Evolutionary conservation across 805 yeast species (phyloP).

Genomic region (Nakazawaea ishiwadae): DNA sequence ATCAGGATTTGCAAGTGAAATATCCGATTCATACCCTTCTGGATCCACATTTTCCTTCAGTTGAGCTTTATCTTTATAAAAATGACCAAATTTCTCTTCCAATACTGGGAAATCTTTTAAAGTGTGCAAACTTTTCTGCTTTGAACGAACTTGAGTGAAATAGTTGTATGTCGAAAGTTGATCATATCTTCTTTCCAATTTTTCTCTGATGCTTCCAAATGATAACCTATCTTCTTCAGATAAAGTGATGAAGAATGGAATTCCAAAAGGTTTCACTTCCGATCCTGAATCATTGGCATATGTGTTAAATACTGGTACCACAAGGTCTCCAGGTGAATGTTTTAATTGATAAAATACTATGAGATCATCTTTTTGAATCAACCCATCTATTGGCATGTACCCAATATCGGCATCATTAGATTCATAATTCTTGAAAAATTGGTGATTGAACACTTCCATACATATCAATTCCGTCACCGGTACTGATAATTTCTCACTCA

Average conservation of each 20-base stretch:
- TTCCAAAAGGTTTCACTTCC: constrained; percentile 53
- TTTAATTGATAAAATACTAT: constrained; percentile 52
- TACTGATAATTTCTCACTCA: constrained; percentile 42
- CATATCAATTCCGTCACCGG: constrained; percentile 38
- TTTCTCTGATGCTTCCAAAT: constrained; percentile 52
- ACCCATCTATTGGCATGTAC: constrained; percentile 62
- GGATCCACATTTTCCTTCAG: constrained; percentile 17
- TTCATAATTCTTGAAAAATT: constrained; percentile 68
- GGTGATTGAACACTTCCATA: constrained; percentile 61
- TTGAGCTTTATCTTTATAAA: neutral
- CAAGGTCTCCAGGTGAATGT: constrained; percentile 41
- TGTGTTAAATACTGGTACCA: constrained; percentile 59
- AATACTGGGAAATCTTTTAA: constrained; percentile 23
- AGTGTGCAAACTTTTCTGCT: constrained; percentile 15
- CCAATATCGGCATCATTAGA: constrained; percentile 44
- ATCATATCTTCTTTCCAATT: constrained; percentile 46
- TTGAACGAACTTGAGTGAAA: constrained; percentile 22
- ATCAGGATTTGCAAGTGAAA: constrained; percentile 50
- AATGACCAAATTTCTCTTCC: constrained; percentile 12
- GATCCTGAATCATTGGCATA: constrained; percentile 30
- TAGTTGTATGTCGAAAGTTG: constrained; percentile 42
- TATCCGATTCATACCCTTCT: constrained; percentile 39
- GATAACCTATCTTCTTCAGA: constrained; percentile 47
- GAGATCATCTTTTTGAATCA: constrained; percentile 58
- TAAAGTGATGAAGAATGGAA: constrained; percentile 71